Evolutionary conservation across 2,329 filamentous ascomycete species (phyloP).

Genomic region (Macrophomina phaseolina): DNA sequence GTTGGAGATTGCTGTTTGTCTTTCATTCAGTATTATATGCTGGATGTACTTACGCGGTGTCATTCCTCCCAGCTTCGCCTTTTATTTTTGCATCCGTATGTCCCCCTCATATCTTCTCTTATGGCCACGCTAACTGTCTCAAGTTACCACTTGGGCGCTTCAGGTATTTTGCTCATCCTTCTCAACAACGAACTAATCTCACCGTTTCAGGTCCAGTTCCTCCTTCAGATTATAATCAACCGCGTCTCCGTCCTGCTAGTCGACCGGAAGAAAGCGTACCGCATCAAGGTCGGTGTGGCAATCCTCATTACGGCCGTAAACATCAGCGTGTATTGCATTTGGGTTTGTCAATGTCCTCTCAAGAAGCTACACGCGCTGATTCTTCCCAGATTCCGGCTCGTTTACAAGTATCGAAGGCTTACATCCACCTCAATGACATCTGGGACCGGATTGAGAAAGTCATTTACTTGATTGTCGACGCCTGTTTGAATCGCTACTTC

Average conservation of each 20-base stretch:
- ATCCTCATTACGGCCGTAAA: conserved; percentile 35
- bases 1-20: conserved; percentile 2
- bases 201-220: background rate
- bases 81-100: conserved; percentile 25
- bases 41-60: conserved; percentile 1
- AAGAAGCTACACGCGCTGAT: background rate
- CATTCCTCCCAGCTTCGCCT: conserved; percentile 1
- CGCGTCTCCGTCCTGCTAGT: conserved; percentile 31
- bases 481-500: conserved; percentile 37
- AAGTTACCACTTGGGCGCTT: conserved; percentile 4
- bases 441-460: conserved; percentile 34
- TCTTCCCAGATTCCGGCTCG: conserved; percentile 33
- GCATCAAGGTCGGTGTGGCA: background rate
- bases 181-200: background rate
- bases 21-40: background rate
- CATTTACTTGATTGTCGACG: conserved; percentile 35
- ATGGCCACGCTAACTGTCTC: background rate
- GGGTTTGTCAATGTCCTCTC: background rate
- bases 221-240: conserved; percentile 38
- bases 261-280: background rate
- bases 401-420: conserved; percentile 34
- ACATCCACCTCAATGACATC: conserved; percentile 32
- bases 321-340: conserved; percentile 38
- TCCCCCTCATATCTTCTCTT: too few relatives aligned
- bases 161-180: conserved; percentile 2